Evolutionary conservation across 2,329 filamentous ascomycete genomes (phyloP).

Genomic region (Colletotrichum orbiculare): DNA sequence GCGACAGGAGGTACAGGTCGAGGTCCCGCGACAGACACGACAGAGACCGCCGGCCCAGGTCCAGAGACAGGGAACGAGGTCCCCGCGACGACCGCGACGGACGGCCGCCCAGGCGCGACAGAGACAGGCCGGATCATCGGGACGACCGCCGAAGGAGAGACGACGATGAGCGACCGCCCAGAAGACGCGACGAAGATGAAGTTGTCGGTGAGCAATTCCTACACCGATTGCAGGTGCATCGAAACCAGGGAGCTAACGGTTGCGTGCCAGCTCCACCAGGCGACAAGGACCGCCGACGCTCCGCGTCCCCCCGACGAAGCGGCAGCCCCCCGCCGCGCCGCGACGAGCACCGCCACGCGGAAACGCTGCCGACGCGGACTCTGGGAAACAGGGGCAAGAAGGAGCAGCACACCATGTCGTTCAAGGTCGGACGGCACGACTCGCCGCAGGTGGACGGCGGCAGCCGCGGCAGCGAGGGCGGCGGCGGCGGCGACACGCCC

Average conservation of each 20-base stretch:
- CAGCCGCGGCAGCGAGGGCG: conserved; percentile 32
- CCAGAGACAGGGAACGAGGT: conserved; percentile 49
- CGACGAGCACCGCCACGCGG: conserved; percentile 36
- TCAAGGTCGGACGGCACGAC: conserved; percentile 48
- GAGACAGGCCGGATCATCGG: conserved; percentile 48
- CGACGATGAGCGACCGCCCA: conserved; percentile 38
- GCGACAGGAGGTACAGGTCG: conserved; percentile 46
- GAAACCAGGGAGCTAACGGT: conserved; percentile 1
- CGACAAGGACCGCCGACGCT: conserved; percentile 46
- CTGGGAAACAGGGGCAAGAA: conserved; percentile 38
- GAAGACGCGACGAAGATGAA: conserved; percentile 40
- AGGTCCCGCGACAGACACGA: conserved; percentile 49
- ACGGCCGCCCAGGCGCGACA: conserved; percentile 46
- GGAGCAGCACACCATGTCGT: conserved; percentile 46
- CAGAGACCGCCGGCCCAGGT: conserved; percentile 39
- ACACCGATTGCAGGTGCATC: fast-evolving
- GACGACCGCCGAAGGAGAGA: conserved; percentile 41
- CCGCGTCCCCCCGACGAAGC: conserved; percentile 48
- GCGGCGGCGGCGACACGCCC: conserved; percentile 36
- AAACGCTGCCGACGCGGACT: conserved; percentile 48
- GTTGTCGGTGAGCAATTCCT: conserved; percentile 19
- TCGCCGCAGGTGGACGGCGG: conserved; percentile 39
- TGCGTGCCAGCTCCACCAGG: conserved; percentile 28
- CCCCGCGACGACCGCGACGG: conserved; percentile 51
- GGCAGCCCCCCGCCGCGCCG: conserved; percentile 37